Evolutionary conservation across 164 flowering plant species (phyloP).

Genomic region (Liriodendron chinense): DNA sequence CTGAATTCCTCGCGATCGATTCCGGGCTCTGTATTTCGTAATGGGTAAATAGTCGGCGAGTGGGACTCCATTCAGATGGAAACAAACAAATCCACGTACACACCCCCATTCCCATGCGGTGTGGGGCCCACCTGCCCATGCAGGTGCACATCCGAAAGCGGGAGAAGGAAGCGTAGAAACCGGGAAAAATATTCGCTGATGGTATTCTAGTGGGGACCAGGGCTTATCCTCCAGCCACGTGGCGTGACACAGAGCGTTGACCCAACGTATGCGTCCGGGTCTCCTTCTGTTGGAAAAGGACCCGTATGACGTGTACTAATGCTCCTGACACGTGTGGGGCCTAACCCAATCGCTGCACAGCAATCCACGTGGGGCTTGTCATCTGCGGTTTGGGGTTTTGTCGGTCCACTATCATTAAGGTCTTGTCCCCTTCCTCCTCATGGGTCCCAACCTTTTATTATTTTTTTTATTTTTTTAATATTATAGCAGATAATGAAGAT

Average conservation of each 20-base stretch:
- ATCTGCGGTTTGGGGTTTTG: constrained; percentile 4
- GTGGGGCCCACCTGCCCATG: not conserved
- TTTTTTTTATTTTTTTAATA: no score
- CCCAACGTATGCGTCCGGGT: constrained; percentile 7
- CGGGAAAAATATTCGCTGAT: not conserved
- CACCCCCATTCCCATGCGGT: not conserved
- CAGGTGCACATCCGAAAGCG: not conserved
- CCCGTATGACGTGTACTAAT: constrained; percentile 3
- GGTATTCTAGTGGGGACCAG: not conserved
- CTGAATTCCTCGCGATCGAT: no score
- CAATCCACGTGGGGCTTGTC: constrained; percentile 29
- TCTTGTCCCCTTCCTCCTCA: not conserved
- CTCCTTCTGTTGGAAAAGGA: not conserved
- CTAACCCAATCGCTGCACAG: constrained; percentile 15
- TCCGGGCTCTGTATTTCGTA: no score
- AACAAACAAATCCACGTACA: not conserved
- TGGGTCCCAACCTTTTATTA: no score
- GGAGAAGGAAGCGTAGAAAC: not conserved
- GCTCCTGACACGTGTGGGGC: not conserved
- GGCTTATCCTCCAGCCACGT: constrained; percentile 10
- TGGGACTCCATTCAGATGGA: not conserved
- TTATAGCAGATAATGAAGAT: no score
- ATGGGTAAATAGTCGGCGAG: not conserved
- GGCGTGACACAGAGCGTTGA: constrained; percentile 9
- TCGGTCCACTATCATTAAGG: constrained; percentile 2